Conservation (phyloP, 306 rosid species). For the Pyrus communis region DNA sequence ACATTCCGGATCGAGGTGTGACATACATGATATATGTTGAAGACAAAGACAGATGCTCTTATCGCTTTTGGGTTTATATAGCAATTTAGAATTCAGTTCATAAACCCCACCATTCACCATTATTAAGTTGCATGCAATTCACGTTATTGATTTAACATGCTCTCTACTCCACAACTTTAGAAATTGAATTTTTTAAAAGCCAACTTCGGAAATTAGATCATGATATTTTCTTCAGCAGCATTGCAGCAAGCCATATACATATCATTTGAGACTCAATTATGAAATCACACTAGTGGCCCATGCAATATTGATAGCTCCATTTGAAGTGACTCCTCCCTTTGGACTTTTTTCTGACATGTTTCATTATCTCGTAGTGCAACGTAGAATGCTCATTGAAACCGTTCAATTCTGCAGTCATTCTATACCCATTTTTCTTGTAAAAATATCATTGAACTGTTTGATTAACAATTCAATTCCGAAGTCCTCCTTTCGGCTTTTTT, state of each 20-base stretch:
- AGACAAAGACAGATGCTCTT: background rate
- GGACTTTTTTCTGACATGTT: too few species aligned
- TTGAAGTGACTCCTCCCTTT: too few species aligned
- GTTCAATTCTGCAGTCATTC: background rate
- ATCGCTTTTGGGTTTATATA: background rate
- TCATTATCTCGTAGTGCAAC: background rate
- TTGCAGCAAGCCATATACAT: too few species aligned
- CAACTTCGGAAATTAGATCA: background rate
- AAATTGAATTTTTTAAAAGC: background rate
- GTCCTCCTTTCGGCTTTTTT: too few species aligned
- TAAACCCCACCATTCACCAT: background rate
- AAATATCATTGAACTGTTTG: background rate
- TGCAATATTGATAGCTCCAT: too few species aligned
- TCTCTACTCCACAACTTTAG: background rate
- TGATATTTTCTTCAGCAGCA: background rate
- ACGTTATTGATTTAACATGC: background rate
- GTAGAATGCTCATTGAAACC: background rate
- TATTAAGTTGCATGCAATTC: background rate
- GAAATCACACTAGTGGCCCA: too few species aligned
- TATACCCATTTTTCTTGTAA: background rate
- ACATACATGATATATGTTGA: background rate
- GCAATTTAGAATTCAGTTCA: background rate
- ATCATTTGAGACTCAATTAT: too few species aligned
- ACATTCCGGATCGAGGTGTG: too few species aligned
- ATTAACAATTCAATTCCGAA: background rate